Evolutionary conservation across 1,284 basidiomycete genomes (phyloP).

Genomic region (Ceratobasidium papillatum): DNA sequence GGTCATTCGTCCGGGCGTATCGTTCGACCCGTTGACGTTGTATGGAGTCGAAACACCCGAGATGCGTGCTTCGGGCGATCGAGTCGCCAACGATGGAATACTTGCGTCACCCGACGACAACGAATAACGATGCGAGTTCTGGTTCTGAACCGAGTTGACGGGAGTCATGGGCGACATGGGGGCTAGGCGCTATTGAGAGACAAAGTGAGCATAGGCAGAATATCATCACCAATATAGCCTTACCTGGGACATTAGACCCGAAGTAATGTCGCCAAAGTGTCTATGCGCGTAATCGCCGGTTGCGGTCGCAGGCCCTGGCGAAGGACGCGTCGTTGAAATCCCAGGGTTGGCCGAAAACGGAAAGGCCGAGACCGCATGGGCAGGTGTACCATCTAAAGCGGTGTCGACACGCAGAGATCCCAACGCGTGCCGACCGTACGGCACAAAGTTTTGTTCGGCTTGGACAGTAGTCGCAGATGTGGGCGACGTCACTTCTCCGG

Average conservation of each 20-base stretch:
- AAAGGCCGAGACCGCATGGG: constrained; percentile 36
- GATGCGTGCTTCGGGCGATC: constrained; percentile 36
- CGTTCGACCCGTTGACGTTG: constrained; percentile 26
- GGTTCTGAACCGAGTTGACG: constrained; percentile 29
- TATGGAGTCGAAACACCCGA: constrained; percentile 37
- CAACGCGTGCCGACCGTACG: constrained; percentile 23
- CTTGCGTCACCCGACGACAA: constrained; percentile 36
- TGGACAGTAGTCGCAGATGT: constrained; percentile 34
- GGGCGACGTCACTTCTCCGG: constrained; percentile 27
- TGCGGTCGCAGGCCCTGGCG: constrained; percentile 38
- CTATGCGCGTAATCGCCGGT: constrained; percentile 39
- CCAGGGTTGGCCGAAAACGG: constrained; percentile 39
- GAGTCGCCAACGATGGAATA: constrained; percentile 33
- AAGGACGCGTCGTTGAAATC: constrained; percentile 40
- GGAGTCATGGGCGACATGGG: constrained; percentile 39
- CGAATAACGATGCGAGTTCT: constrained; percentile 36
- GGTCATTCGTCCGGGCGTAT: constrained; percentile 31
- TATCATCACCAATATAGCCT: constrained; percentile 6
- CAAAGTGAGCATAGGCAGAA: not conserved
- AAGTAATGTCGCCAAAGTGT: constrained; percentile 36
- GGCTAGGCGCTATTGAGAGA: constrained; percentile 15
- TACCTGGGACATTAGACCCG: constrained; percentile 39
- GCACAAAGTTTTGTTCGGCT: constrained; percentile 39
- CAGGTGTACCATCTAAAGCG: constrained; percentile 21
- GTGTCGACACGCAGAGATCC: constrained; percentile 31